A percentile compares a stretch with the other conserved stretches of the same genome.
These are phyloP conservation scores for Pneumocystis wakefieldiae DNA, from an alignment of 1,139 yeast species.

Conservation along the genomic window DNA sequence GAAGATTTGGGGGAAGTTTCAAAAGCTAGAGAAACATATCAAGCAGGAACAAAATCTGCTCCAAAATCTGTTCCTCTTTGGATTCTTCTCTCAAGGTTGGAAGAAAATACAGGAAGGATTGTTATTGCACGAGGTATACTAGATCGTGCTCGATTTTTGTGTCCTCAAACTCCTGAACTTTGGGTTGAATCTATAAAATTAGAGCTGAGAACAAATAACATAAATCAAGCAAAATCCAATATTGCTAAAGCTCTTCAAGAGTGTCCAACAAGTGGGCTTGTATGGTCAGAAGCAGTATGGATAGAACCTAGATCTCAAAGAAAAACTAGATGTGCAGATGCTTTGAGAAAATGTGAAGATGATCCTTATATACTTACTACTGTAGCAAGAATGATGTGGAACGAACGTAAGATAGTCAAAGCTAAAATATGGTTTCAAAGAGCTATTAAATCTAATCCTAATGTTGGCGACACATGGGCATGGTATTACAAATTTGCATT, in stretches of 20 bases:
- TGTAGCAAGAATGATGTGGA: conserved; percentile 58
- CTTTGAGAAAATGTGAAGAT: conserved; percentile 51
- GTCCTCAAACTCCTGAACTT: conserved; percentile 35
- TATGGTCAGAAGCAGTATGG: conserved; percentile 50
- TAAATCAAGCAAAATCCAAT: conserved; percentile 39
- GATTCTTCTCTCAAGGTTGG: conserved; percentile 39
- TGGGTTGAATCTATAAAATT: conserved; percentile 47
- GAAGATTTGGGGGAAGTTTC: conserved; percentile 23
- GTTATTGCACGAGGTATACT: conserved; percentile 58
- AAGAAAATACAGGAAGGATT: conserved; percentile 29
- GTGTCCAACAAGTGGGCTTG: conserved; percentile 41
- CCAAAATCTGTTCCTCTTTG: conserved; percentile 38
- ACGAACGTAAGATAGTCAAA: conserved; percentile 46
- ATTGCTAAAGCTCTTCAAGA: conserved; percentile 46
- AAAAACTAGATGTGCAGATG: conserved; percentile 55
- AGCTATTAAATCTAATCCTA: conserved; percentile 40
- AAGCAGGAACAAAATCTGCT: conserved; percentile 36
- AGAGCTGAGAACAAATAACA: conserved; percentile 40
- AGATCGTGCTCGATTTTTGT: conserved; percentile 48
- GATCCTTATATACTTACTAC: conserved; percentile 43
- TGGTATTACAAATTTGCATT: conserved; percentile 41
- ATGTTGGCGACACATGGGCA: conserved; percentile 65
- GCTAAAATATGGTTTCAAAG: conserved; percentile 68
- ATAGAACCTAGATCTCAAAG: conserved; percentile 37
- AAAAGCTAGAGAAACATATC: conserved; percentile 36